phyloP scores from a whole-genome alignment of 179 eudicot genomes.

The Pouteria campechiana region DNA sequence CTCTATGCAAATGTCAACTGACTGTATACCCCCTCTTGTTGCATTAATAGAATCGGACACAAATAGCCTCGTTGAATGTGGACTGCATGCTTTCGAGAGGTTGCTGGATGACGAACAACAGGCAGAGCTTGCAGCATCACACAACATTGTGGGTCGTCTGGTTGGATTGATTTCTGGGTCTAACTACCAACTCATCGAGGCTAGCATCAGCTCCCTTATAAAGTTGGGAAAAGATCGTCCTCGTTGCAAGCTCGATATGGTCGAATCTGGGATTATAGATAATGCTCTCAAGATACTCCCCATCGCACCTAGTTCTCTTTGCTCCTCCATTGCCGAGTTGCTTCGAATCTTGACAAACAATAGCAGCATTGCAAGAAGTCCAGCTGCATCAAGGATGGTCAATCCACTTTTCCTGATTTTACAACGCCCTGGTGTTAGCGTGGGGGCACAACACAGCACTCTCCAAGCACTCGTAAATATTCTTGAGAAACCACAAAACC shows the following conservation, averaged over 20 bases:
- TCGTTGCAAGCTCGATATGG: constrained; percentile 58
- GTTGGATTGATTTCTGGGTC: constrained; percentile 60
- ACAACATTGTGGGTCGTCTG: constrained; percentile 36
- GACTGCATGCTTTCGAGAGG: constrained; percentile 52
- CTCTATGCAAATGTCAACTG: constrained; percentile 27
- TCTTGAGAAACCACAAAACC: constrained; percentile 62
- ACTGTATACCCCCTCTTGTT: constrained; percentile 49
- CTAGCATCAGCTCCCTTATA: constrained; percentile 47
- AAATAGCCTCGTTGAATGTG: constrained; percentile 37
- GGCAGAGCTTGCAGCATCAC: constrained; percentile 28
- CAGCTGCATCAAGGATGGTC: constrained; percentile 40
- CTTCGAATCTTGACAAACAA: constrained; percentile 61
- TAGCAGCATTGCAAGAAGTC: constrained; percentile 46
- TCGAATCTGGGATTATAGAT: constrained; percentile 50
- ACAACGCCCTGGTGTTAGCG: constrained; percentile 40
- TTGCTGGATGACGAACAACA: constrained; percentile 44
- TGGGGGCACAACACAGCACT: constrained; percentile 63
- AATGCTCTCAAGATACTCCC: constrained; percentile 48
- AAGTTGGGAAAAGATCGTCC: constrained; percentile 61
- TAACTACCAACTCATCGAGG: constrained; percentile 44
- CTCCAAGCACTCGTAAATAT: constrained; percentile 67
- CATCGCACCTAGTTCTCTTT: constrained; percentile 37
- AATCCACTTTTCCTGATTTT: constrained; percentile 53
- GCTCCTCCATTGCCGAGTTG: constrained; percentile 51
- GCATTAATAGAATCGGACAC: constrained; percentile 35